Base-by-base conservation (phyloP, 78 protist genomes). In the Speleostelium caveatum region DNA sequence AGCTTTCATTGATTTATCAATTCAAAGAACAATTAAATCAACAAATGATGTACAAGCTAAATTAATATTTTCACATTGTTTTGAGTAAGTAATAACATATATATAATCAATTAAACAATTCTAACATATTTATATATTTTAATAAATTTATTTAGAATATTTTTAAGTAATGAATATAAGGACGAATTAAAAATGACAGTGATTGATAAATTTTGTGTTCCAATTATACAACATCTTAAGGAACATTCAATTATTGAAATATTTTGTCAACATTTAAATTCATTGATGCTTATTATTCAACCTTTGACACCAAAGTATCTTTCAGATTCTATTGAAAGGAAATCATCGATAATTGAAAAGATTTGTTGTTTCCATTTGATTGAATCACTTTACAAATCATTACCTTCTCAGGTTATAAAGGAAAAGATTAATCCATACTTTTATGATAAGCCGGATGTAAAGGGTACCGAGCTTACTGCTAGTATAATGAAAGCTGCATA, bases 401-500 rank as follows among this genome's bases (percentile, higher is more conserved):
- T 93, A 17, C 73, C 92, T 19, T 21, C 90, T 0, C 19, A 42
- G 0, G 33, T 41, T 39, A 93, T 93, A 2, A 76, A 60, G 61
- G 85, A 85, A 17, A 39, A 33, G 4, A 69, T 93, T 22, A 93
- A 93, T 42, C 83, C 75, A 42, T 67, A 42, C 66, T 93, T 72
- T 61, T 60, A 42, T 17, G 65, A 85, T 30, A 69, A 59, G 30
- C 58, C 78, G 4, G 88, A 61, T 60, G 51, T 68, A 26, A 87
- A 87, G 30, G 96, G 96, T 2, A 94, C 79, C 0, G 96, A 94
- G 39, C 24, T 94, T 45, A 94, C 95, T 0, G 61, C 62, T 3
- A 85, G 89, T 8, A 73, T 90, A 24, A 89, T 90, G 93, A 66
- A 76, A 24, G 86, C 87, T 12, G 96, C 94, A 0, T 87, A 94